Percentiles rank a stretch among this genome's conserved stretches.
Conservation (phyloP, 768 basidiomycete genomes). For the Kwoniella europaea region DNA sequence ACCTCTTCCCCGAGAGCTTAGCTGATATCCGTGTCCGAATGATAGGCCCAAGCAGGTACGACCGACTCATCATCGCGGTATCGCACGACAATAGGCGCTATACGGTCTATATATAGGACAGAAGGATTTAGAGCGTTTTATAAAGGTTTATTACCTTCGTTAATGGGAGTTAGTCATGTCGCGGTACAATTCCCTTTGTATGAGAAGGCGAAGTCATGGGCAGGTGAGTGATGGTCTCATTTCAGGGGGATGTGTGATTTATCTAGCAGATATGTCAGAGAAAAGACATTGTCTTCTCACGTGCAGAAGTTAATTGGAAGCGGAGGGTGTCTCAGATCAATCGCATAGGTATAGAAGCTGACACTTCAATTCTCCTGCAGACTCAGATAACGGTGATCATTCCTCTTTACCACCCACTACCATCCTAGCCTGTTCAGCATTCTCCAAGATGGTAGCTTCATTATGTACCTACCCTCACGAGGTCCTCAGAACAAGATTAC, state of each 20-base stretch:
- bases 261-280: too few relatives aligned
- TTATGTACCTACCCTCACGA: constrained; percentile 97
- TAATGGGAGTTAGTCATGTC: constrained; percentile 91
- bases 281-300: too few relatives aligned
- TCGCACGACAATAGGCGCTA: constrained; percentile 87
- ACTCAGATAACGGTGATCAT: constrained; percentile 54
- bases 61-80: constrained; percentile 71
- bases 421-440: constrained; percentile 88
- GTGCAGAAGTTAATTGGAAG: too few relatives aligned
- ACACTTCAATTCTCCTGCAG: not conserved
- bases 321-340: too few relatives aligned
- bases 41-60: constrained; percentile 75
- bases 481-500: constrained; percentile 95
- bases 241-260: too few relatives aligned
- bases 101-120: constrained; percentile 81
- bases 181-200: constrained; percentile 98
- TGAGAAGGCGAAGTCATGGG: constrained; percentile 83
- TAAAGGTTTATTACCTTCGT: constrained; percentile 87
- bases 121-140: constrained; percentile 92
- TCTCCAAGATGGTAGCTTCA: constrained; percentile 94
- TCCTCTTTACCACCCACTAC: constrained; percentile 63
- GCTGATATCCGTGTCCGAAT: not conserved
- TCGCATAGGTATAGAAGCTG: not conserved
- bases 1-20: not conserved
- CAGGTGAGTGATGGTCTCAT: constrained; percentile 65